A percentile compares a stretch with the other conserved stretches of the same genome.
Evolutionary conservation across 1,284 basidiomycete genomes (phyloP).

Genomic region (Entoloma clypeatum): DNA sequence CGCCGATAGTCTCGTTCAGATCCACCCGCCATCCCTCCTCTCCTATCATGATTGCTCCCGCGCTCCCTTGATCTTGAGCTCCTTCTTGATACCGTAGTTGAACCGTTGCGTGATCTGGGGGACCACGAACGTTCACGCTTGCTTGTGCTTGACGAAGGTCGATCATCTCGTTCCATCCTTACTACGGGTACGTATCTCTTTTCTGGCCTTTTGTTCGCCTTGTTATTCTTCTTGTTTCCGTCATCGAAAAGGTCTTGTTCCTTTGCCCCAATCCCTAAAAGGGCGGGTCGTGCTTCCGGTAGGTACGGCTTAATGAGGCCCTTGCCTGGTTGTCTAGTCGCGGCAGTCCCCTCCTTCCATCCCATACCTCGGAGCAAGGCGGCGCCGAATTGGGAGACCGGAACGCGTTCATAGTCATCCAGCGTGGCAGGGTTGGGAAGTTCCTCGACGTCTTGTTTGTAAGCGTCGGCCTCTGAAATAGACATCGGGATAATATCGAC

Average conservation of each 20-base stretch:
- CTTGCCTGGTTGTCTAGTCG: slow-evolving; percentile 53
- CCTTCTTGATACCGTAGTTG: slow-evolving; percentile 28
- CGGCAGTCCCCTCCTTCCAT: slow-evolving; percentile 82
- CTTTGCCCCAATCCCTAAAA: slow-evolving; percentile 91
- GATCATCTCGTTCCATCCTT: slow-evolving; percentile 48
- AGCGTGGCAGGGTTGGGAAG: slow-evolving; percentile 75
- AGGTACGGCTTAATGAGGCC: slow-evolving; percentile 73
- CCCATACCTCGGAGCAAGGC: slow-evolving; percentile 97
- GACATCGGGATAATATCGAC: slow-evolving; percentile 54
- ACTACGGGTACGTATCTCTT: slow-evolving; percentile 76
- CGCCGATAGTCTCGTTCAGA: slow-evolving; percentile 24
- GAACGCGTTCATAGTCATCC: slow-evolving; percentile 88
- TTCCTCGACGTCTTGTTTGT: slow-evolving; percentile 73
- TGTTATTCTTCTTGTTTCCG: slow-evolving; percentile 49
- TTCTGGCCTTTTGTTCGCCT: slow-evolving; percentile 47
- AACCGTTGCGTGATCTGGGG: slow-evolving; percentile 28
- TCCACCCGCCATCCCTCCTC: slow-evolving; percentile 23
- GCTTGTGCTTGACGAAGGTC: slow-evolving; percentile 26
- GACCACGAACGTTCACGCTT: slow-evolving; percentile 36
- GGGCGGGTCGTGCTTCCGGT: slow-evolving; percentile 74
- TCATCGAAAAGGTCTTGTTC: slow-evolving; percentile 68
- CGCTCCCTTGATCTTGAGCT: slow-evolving; percentile 31
- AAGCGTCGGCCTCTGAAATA: slow-evolving; percentile 74
- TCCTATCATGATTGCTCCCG: slow-evolving; percentile 22
- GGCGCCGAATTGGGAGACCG: slow-evolving; percentile 90